Evolutionary conservation across 2,329 filamentous ascomycete genomes (phyloP).

Genomic region (Hymenoscyphus linearis): DNA sequence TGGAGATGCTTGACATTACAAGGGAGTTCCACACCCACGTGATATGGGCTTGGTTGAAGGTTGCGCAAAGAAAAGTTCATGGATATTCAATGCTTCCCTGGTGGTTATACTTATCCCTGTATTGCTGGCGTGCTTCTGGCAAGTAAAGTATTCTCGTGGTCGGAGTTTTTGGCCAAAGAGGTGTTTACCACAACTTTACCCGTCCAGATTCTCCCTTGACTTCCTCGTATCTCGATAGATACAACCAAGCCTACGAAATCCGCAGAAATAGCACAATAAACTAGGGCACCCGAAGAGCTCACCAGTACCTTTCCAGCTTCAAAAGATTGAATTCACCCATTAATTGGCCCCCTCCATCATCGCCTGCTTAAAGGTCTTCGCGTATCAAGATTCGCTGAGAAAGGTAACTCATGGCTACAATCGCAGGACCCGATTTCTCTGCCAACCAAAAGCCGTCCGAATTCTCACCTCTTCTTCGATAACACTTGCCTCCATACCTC

Average conservation of each 20-base stretch:
- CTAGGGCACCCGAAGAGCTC: conserved; percentile 23
- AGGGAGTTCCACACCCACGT: background rate
- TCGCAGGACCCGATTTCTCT: conserved; percentile 26
- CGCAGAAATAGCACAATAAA: conserved; percentile 19
- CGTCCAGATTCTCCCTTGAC: conserved; percentile 20
- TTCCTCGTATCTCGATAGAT: conserved; percentile 27
- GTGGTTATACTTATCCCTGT: no score
- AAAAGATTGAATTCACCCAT: background rate
- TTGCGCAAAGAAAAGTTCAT: background rate
- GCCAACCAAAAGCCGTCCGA: conserved; percentile 28
- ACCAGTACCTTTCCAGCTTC: conserved; percentile 16
- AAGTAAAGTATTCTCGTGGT: background rate
- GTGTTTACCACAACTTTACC: conserved; percentile 7
- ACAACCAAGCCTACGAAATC: conserved; percentile 22
- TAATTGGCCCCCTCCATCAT: background rate
- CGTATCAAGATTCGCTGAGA: background rate
- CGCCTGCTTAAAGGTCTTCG: background rate
- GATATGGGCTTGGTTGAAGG: background rate
- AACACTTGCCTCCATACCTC: conserved; percentile 29
- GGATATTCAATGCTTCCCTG: no score
- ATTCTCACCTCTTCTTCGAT: conserved; percentile 28
- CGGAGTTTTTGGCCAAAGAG: background rate
- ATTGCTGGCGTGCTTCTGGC: background rate
- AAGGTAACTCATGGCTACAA: background rate
- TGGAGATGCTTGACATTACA: background rate